Evolutionary conservation across 2,329 filamentous ascomycete species (phyloP), one percentile per base, ranked within the genome.

Genomic region (Aspergillus tubingensis): DNA sequence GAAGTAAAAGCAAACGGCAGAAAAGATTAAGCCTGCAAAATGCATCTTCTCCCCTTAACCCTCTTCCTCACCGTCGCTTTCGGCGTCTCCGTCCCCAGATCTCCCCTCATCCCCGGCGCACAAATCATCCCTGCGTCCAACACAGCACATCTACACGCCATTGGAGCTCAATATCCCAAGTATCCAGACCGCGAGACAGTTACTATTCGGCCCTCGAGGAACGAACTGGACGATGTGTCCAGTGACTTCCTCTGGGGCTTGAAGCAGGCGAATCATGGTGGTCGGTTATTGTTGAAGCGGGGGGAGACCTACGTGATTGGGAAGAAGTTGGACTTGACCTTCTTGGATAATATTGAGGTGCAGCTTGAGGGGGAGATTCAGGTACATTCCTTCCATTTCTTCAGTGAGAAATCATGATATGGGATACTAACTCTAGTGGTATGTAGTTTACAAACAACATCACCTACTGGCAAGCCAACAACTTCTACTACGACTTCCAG

Each of bases 341-440:
- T 86, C 62, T 72, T 87, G 57, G 75, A 86, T 54, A 78, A 87
- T 57, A 76, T 88, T 1, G 83, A 87, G 19, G 76, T 88, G 25
- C 82, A 81, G 56, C 77, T 87, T 41, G 84, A 87, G 59, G 86
- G 86, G 30, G 83, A 85, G 68, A 78, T 86, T 38, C 77, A 80
- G 71, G 77, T 79, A 36, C 2, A 5, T 66, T 19, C 53, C 58
- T 27, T 8, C 10, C 11, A 27, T 17, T 41, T 21, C 8, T 10
- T 30, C 27, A 23, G 23, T 23, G 23, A 23, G 23, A 23, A 6
- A 23, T 6, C 23, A 23, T 23, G 23, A 23, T 23, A 39, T 6
- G 3, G 4, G 8, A 10, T 30, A 30, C 27, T 30, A 7, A 30
- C 8, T 30, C 47, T 50, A 27, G 53, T 36, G 17, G 60, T 30